Evolutionary conservation across 768 basidiomycete genomes (phyloP), one percentile per base, ranked within the genome.

Genomic region (Boletus insuetus): DNA sequence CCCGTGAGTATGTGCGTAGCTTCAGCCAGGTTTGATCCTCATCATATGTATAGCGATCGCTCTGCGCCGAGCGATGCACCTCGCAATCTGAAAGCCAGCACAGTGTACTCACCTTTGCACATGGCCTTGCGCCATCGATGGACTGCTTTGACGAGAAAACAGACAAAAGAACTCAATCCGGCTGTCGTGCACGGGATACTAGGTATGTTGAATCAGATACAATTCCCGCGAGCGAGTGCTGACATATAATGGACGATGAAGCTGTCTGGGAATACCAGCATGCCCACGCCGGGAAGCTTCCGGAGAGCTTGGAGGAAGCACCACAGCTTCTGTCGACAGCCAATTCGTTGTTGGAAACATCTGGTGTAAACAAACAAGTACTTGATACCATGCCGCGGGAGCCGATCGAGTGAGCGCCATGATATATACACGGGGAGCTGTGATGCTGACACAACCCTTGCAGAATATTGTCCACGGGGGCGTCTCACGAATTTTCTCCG

Each of bases 121-220:
- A 74, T 76, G 40, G 89, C 90, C 1, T 67, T 94, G 55, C 73
- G 77, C 60, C 79, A 90, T 69, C 75, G 78, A 64, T 98, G 90
- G 88, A 77, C 79, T 42, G 72, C 73, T 26, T 66, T 94, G 67
- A 85, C 85, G 24, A 87, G 83, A 69, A 79, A 84, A 58, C 84
- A 90, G 69, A 91, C 89, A 0, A 93, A 89, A 70, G 87, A 88
- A 64, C 77, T 90, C n/a, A 90, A 91, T 63, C 92, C 92, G 5
- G 81, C 80, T 2, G 73, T 82, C 38, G 73, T 88, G 16, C 89
- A 93, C 65, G 75, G 82, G 9, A 80, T 94, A 55, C 74, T 94
- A 34, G 86, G 95, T 91, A 65, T 57, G 69, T 59, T 40, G 42
- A 46, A 29, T 43, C 45, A n/a, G 26, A 35, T 34, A 19, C 37